phyloP scores from a whole-genome alignment of 2,329 filamentous ascomycete species.

The Plenodomus tracheiphilus region DNA sequence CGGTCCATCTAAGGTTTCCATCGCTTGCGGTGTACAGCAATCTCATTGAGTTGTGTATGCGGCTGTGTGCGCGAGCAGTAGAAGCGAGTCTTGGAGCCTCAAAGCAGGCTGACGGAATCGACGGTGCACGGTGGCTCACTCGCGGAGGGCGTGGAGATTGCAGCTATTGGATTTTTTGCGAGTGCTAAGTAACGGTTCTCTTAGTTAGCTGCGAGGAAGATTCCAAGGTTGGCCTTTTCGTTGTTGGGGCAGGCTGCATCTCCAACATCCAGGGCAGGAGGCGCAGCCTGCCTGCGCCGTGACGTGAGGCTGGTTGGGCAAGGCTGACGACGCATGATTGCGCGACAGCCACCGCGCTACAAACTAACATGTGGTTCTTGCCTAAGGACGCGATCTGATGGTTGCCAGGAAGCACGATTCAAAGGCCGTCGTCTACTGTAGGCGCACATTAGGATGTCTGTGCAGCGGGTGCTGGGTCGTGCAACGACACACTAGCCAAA shows the following conservation, averaged over 20 bases:
- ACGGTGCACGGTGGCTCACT: constrained; percentile 7
- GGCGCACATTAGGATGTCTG: neutral
- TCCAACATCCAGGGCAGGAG: constrained; percentile 4
- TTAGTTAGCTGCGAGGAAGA: constrained; percentile 6
- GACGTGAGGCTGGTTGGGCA: constrained; percentile 12
- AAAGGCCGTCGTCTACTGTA: neutral
- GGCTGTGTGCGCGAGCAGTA: constrained; percentile 7
- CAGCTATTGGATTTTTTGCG: constrained; percentile 2
- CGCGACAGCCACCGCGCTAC: constrained; percentile 4
- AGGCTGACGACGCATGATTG: constrained; percentile 11
- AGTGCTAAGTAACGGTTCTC: constrained; percentile 4
- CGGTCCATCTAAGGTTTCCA: constrained; percentile 8
- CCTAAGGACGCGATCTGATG: neutral
- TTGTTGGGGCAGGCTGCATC: constrained; percentile 9
- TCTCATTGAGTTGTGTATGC: constrained; percentile 10
- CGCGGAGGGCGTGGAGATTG: constrained; percentile 1
- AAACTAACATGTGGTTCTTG: constrained; percentile 1
- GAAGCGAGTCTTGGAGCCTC: constrained; percentile 4
- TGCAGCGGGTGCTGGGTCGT: neutral
- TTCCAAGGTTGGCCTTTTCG: neutral
- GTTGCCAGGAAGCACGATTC: neutral
- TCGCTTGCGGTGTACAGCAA: constrained; percentile 11
- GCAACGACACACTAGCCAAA: neutral
- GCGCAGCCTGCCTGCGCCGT: constrained; percentile 10
- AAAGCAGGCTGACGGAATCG: constrained; percentile 10